Conservation (phyloP, 73 alveolate genomes). For the Paramecium biaurelia region DNA sequence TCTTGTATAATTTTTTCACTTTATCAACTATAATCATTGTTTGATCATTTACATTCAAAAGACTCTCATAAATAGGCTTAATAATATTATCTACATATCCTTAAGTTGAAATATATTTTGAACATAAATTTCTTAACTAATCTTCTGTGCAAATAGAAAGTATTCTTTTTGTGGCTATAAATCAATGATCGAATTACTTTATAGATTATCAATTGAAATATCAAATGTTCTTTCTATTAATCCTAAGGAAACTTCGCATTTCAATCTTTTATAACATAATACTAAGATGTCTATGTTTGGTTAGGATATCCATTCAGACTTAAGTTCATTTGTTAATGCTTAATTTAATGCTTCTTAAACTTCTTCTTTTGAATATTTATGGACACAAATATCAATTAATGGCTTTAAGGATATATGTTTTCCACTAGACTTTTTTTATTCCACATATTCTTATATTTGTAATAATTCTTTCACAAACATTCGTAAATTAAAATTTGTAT, state of each 20-base stretch:
- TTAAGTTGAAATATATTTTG: not conserved
- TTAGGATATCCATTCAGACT: not conserved
- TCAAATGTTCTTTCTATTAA: not conserved
- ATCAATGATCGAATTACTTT: not conserved
- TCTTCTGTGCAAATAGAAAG: not conserved
- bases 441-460: not conserved
- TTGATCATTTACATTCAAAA: slow-evolving; percentile 4
- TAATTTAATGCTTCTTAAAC: slow-evolving; percentile 6
- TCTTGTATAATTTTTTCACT: not conserved
- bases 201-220: not conserved
- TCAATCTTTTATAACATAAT: not conserved
- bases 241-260: not conserved
- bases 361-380: not conserved
- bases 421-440: not conserved
- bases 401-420: not conserved
- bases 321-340: not conserved
- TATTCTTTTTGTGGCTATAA: slow-evolving; percentile 11
- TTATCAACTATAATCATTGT: not conserved
- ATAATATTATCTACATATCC: not conserved
- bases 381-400: not conserved
- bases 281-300: not conserved
- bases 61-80: slow-evolving; percentile 2
- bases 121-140: not conserved
- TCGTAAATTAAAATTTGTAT: not conserved
- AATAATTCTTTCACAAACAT: slow-evolving; percentile 24